Conservation (phyloP, 352 stramenopile species). For the Peronosclerospora sorghi region DNA sequence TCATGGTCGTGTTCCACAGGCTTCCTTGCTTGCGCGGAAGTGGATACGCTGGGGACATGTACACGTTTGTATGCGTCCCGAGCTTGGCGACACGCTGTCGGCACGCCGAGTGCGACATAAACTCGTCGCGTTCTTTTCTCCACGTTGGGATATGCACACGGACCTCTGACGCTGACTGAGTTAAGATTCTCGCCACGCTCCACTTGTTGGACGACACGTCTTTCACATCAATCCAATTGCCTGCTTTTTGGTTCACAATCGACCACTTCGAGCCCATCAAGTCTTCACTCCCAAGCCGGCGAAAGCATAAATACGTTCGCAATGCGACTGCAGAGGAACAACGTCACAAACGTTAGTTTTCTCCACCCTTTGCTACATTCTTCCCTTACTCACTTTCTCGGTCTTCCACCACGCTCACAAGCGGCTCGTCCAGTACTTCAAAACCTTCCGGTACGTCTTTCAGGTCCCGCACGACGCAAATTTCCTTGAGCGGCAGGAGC, state of each 20-base stretch:
- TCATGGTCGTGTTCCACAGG: conserved; percentile 50
- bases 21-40: conserved; percentile 60
- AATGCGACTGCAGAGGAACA: conserved; percentile 26
- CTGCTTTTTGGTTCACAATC: conserved; percentile 48
- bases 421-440: conserved; percentile 35
- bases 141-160: conserved; percentile 60
- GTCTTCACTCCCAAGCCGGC: conserved; percentile 52
- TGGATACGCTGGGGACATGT: conserved; percentile 74
- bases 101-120: conserved; percentile 44
- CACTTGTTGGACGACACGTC: conserved; percentile 70
- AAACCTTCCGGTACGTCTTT: conserved; percentile 64
- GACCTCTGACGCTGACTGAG: conserved; percentile 49
- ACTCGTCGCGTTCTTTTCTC: conserved; percentile 61
- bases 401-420: conserved; percentile 24
- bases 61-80: conserved; percentile 60
- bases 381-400: conserved; percentile 20
- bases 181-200: conserved; percentile 64
- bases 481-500: conserved; percentile 62
- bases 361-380: not conserved
- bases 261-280: conserved; percentile 58
- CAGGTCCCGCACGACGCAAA: conserved; percentile 55
- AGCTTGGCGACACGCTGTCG: conserved; percentile 59
- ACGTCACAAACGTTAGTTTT: conserved; percentile 7
- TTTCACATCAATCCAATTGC: conserved; percentile 76
- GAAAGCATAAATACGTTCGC: conserved; percentile 62